These are phyloP conservation scores for Colletotrichum sp. DNA, from an alignment of 2,329 filamentous ascomycete genomes.

Conservation along the genomic window DNA sequence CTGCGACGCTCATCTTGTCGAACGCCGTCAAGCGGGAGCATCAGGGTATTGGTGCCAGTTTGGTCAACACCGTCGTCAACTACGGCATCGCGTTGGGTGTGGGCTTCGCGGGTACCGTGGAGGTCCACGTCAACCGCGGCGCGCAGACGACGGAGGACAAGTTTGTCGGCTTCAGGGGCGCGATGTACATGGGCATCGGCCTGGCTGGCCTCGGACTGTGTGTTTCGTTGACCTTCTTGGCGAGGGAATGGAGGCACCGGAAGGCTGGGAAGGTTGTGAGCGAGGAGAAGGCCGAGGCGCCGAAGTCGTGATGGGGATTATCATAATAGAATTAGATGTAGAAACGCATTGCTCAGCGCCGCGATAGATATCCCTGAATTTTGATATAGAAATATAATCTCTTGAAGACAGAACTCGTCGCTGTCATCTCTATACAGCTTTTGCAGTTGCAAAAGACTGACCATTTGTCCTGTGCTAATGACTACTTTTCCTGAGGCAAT, in stretches of 20 bases:
- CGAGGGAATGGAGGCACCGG: slow-evolving; percentile 13
- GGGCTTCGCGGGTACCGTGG: slow-evolving; percentile 70
- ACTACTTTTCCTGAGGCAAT: too few relatives aligned
- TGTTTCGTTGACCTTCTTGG: slow-evolving; percentile 3
- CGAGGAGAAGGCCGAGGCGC: not conserved
- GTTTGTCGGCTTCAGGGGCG: slow-evolving; percentile 40
- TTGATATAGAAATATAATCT: not conserved
- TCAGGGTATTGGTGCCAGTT: slow-evolving; percentile 52
- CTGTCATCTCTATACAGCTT: too few relatives aligned
- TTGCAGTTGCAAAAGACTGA: too few relatives aligned
- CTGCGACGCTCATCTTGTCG: slow-evolving; percentile 64
- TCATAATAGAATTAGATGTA: not conserved
- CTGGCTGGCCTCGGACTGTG: slow-evolving; percentile 25
- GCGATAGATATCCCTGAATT: not conserved
- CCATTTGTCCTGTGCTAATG: too few relatives aligned
- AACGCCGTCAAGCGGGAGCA: slow-evolving; percentile 52
- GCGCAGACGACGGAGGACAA: slow-evolving; percentile 26
- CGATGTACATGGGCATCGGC: slow-evolving; percentile 47
- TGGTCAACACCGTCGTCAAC: slow-evolving; percentile 71
- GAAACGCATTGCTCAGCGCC: not conserved
- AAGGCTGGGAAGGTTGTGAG: not conserved
- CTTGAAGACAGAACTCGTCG: too few relatives aligned
- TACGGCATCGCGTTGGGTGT: slow-evolving; percentile 71
- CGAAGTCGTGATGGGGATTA: not conserved
- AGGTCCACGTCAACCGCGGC: slow-evolving; percentile 41